Conservation (phyloP, 1,139 yeast genomes). For the Candida sanyaensis region DNA sequence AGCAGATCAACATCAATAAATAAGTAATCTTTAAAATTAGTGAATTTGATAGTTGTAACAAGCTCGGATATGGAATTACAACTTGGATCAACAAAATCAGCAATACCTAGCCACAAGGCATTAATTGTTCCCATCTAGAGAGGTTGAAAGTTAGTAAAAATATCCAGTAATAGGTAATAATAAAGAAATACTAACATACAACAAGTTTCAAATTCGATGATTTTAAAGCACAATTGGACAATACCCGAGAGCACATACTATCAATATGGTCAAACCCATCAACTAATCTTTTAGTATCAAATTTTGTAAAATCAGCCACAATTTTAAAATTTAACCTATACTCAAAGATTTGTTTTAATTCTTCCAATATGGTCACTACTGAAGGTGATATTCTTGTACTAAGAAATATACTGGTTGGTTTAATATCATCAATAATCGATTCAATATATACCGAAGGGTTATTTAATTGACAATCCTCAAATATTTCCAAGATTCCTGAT, state of each 20-base stretch:
- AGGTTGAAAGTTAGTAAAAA: background rate
- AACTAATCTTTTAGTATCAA: conserved; percentile 5
- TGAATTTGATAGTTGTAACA: conserved; percentile 5
- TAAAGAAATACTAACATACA: conserved; percentile 4
- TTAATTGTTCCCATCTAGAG: conserved; percentile 11
- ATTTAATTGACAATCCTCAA: conserved; percentile 13
- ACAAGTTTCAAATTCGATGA: conserved; percentile 7
- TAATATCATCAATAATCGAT: conserved; percentile 12
- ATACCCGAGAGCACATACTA: background rate
- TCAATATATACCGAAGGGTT: conserved; percentile 11
- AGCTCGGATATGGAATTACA: conserved; percentile 5
- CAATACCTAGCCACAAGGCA: conserved; percentile 11
- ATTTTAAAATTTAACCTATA: conserved; percentile 8
- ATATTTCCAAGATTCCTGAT: conserved; percentile 5
- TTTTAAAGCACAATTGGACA: conserved; percentile 7
- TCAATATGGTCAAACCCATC: conserved; percentile 6
- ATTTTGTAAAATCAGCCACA: conserved; percentile 13
- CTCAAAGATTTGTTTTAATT: conserved; percentile 2
- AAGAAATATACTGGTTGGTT: conserved; percentile 10
- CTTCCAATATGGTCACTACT: conserved; percentile 6
- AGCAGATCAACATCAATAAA: conserved; percentile 36
- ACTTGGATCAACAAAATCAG: conserved; percentile 5
- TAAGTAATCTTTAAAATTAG: conserved; percentile 19
- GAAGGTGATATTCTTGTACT: conserved; percentile 11
- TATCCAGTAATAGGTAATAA: background rate